phyloP scores from a whole-genome alignment of 2,329 filamentous ascomycete species.

The Xylariales sp. region DNA sequence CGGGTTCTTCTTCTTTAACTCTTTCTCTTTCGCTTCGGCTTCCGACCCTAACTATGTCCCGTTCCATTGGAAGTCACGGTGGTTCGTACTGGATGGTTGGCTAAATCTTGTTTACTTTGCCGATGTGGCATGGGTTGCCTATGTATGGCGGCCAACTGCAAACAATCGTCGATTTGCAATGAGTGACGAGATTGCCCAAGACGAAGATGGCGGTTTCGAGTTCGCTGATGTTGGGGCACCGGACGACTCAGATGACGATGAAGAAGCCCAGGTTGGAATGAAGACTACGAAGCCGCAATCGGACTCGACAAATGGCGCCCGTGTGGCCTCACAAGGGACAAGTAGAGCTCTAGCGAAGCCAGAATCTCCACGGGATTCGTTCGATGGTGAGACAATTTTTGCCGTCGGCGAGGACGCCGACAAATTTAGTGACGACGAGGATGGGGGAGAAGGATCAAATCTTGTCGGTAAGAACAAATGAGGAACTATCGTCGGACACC shows the following conservation, averaged over 20 bases:
- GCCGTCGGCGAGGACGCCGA: constrained; percentile 88
- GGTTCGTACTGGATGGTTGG: constrained; percentile 98
- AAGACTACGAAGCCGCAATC: constrained; percentile 48
- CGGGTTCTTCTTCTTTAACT: constrained; percentile 98
- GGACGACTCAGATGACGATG: constrained; percentile 70
- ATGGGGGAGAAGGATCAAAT: constrained; percentile 66
- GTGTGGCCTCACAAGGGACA: constrained; percentile 40
- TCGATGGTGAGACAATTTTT: constrained; percentile 92
- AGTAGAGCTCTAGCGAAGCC: constrained; percentile 49
- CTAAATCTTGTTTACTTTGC: constrained; percentile 95
- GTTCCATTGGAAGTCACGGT: constrained; percentile 95
- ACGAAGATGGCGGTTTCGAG: constrained; percentile 95
- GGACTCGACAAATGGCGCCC: constrained; percentile 34
- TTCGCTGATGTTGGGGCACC: constrained; percentile 89
- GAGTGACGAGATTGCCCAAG: constrained; percentile 98
- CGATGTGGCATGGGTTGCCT: constrained; percentile 92
- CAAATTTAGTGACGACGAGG: constrained; percentile 82
- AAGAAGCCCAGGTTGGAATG: constrained; percentile 64
- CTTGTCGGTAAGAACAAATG: constrained; percentile 62
- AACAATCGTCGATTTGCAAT: constrained; percentile 98
- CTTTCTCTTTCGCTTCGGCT: constrained; percentile 89
- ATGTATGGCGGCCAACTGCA: constrained; percentile 94
- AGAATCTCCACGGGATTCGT: constrained; percentile 67
- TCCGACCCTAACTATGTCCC: constrained; percentile 91
- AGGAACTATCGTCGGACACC: not conserved